A percentile compares a stretch with the other conserved stretches of the same genome.
Evolutionary conservation across 768 basidiomycete species (phyloP).

Genomic region (Suillus spraguei): DNA sequence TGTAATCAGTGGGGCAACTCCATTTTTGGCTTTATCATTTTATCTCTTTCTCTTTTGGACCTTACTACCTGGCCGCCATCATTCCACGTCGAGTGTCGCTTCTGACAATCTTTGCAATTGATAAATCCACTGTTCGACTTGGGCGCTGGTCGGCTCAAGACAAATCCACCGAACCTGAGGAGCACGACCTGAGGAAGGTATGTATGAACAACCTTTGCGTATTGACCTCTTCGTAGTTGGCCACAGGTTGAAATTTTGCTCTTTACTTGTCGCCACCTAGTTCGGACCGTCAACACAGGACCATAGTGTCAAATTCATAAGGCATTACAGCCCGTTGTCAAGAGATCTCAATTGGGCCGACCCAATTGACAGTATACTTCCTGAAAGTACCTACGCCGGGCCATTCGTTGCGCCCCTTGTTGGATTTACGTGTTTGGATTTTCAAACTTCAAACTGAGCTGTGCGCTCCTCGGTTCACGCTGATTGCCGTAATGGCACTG

Average conservation of each 20-base stretch:
- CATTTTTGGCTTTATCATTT: constrained; percentile 2
- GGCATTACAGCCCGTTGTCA: background rate
- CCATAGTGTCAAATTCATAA: background rate
- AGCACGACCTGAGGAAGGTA: background rate
- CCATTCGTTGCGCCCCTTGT: background rate
- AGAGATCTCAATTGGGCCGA: background rate
- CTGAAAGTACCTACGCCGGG: background rate
- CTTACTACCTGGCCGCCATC: background rate
- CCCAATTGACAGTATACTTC: background rate
- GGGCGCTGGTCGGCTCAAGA: too few species aligned
- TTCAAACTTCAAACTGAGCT: too few species aligned
- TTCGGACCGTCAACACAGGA: background rate
- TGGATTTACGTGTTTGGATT: background rate
- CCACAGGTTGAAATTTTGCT: background rate
- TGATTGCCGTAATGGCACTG: background rate
- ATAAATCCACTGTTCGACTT: background rate
- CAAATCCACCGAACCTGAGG: background rate
- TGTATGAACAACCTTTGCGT: background rate
- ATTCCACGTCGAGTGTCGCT: background rate
- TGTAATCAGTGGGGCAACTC: background rate
- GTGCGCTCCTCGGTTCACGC: background rate
- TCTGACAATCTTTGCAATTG: background rate
- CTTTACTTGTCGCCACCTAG: background rate
- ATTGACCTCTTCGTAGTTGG: background rate
- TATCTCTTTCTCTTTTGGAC: background rate